phyloP scores from a whole-genome alignment of 208 protist species.

The Crithidia mellificae region DNA sequence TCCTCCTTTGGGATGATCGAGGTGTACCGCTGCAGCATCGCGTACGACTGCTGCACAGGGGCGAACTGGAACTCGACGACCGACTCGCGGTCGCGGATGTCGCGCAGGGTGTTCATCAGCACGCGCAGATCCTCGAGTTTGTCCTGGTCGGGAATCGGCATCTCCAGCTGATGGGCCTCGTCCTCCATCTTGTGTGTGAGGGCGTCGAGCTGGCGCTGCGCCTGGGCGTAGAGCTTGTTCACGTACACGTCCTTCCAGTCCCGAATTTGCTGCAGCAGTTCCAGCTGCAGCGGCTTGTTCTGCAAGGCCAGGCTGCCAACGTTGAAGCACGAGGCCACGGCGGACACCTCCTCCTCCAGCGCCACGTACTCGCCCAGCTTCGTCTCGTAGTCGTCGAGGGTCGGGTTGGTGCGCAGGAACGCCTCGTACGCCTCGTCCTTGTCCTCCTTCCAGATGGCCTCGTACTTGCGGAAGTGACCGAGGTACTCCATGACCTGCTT shows the following conservation, averaged over 20 bases:
- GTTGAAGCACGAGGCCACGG: constrained; percentile 83
- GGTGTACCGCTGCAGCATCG: constrained; percentile 90
- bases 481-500: constrained; percentile 94
- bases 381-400: constrained; percentile 93
- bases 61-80: constrained; percentile 93
- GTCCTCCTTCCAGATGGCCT: constrained; percentile 95
- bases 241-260: constrained; percentile 96
- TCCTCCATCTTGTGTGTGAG: constrained; percentile 95
- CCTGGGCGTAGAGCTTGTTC: constrained; percentile 93
- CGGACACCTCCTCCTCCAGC: constrained; percentile 91
- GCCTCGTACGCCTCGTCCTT: constrained; percentile 92
- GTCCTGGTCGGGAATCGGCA: constrained; percentile 93
- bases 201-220: constrained; percentile 85
- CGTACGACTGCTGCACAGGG: constrained; percentile 94
- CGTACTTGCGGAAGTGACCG: constrained; percentile 89
- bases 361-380: constrained; percentile 89
- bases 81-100: constrained; percentile 92
- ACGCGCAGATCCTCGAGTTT: constrained; percentile 94
- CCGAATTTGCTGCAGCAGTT: constrained; percentile 85
- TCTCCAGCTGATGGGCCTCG: constrained; percentile 80
- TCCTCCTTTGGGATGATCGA: constrained; percentile 96
- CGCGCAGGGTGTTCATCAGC: constrained; percentile 91
- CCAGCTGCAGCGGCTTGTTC: constrained; percentile 93
- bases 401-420: constrained; percentile 82
- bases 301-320: constrained; percentile 93